Conservation (phyloP, 1,139 yeast genomes). For the Protomyces pachydermus region DNA sequence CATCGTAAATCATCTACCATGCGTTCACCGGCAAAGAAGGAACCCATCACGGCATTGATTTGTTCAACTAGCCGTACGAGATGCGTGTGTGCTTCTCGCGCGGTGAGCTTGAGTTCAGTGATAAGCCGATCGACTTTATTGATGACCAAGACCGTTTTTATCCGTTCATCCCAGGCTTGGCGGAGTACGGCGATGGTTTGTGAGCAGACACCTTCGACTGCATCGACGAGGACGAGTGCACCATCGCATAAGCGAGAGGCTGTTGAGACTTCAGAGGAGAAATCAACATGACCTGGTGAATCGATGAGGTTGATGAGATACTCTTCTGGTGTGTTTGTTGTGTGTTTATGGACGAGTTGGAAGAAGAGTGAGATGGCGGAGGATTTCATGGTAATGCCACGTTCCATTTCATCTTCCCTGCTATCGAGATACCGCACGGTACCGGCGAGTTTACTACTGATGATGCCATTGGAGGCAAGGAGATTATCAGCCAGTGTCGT, state of each 20-base stretch:
- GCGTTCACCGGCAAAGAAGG: slow-evolving; percentile 87
- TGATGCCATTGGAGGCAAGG: slow-evolving; percentile 91
- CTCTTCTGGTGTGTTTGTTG: slow-evolving; percentile 45
- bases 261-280: slow-evolving; percentile 90
- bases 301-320: slow-evolving; percentile 87
- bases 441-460: slow-evolving; percentile 92
- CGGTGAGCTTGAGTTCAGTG: slow-evolving; percentile 72
- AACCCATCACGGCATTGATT: slow-evolving; percentile 90
- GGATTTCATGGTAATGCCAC: slow-evolving; percentile 92
- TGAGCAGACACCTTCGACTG: slow-evolving; percentile 92
- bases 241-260: slow-evolving; percentile 96
- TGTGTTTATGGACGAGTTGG: slow-evolving; percentile 29
- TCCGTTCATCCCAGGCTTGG: slow-evolving; percentile 91
- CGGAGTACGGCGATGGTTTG: slow-evolving; percentile 82
- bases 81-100: slow-evolving; percentile 81
- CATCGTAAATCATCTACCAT: slow-evolving; percentile 76
- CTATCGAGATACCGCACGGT: slow-evolving; percentile 89
- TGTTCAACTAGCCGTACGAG: slow-evolving; percentile 75
- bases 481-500: slow-evolving; percentile 90
- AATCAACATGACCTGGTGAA: slow-evolving; percentile 98
- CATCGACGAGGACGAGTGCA: slow-evolving; percentile 90
- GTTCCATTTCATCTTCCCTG: slow-evolving; percentile 74
- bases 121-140: slow-evolving; percentile 88
- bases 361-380: slow-evolving; percentile 87
- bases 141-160: slow-evolving; percentile 83